These are phyloP conservation scores for Candida ulmi DNA, from an alignment of 805 yeast genomes.

Conservation along the genomic window DNA sequence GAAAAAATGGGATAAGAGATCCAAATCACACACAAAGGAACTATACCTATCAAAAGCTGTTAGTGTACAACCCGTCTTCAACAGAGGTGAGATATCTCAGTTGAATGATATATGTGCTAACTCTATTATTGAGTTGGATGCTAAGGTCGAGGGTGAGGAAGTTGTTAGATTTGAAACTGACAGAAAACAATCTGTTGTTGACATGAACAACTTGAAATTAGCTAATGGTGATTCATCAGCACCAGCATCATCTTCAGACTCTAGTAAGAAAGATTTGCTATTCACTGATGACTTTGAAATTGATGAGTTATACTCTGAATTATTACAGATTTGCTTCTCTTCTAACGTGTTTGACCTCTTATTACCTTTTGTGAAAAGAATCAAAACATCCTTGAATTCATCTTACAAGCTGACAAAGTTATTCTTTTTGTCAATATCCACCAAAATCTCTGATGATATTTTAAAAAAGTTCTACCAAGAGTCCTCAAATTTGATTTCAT, in stretches of 20 bases:
- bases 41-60: constrained; percentile 88
- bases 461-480: constrained; percentile 40
- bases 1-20: constrained; percentile 97
- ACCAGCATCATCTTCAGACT: not conserved
- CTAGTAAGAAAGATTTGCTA: not conserved
- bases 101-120: constrained; percentile 71
- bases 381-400: constrained; percentile 34
- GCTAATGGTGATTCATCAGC: constrained; percentile 1
- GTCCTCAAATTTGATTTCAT: constrained; percentile 42
- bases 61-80: constrained; percentile 94
- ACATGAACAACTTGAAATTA: constrained; percentile 19
- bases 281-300: constrained; percentile 38
- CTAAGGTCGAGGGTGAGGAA: constrained; percentile 49
- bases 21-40: constrained; percentile 92
- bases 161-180: constrained; percentile 24
- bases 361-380: constrained; percentile 38
- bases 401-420: constrained; percentile 56
- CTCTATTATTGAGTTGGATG: constrained; percentile 69
- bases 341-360: constrained; percentile 33
- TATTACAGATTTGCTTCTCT: constrained; percentile 45
- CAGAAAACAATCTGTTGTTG: constrained; percentile 13
- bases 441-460: constrained; percentile 55
- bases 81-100: constrained; percentile 78
- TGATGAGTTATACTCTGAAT: constrained; percentile 70
- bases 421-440: constrained; percentile 60